Evolutionary conservation across 352 stramenopile genomes (phyloP).

Genomic region (Pythium monospermum): DNA sequence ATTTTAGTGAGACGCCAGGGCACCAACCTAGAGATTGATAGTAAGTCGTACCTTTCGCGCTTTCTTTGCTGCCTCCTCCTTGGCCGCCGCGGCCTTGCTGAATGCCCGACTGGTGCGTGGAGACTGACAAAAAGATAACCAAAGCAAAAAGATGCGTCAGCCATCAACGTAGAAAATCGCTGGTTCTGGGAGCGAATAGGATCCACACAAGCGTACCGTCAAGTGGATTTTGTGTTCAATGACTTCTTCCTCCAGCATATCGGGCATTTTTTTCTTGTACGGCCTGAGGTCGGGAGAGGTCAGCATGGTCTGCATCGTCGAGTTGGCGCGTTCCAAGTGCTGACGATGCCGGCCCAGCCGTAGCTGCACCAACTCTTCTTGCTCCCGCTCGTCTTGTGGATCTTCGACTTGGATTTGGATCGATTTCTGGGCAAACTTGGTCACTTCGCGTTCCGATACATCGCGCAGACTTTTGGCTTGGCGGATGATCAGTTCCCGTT

Average conservation of each 20-base stretch:
- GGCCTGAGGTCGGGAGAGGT: conserved; percentile 33
- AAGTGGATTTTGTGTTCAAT: conserved; percentile 21
- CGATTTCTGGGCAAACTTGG: conserved; percentile 19
- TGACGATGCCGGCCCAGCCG: conserved; percentile 6
- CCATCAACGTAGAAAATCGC: too few species aligned
- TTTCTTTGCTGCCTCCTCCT: conserved; percentile 38
- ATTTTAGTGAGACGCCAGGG: too few species aligned
- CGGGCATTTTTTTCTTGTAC: conserved; percentile 42
- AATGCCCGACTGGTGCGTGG: conserved; percentile 22
- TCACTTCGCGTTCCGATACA: conserved; percentile 19
- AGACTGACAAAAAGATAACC: conserved; percentile 13
- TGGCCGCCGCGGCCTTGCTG: conserved; percentile 12
- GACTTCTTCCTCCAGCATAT: conserved; percentile 49
- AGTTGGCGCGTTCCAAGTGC: conserved; percentile 18
- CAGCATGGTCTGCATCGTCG: conserved; percentile 30
- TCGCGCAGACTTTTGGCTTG: conserved; percentile 35
- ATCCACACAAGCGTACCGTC: too few species aligned
- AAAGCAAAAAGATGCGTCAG: too few species aligned
- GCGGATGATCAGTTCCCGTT: conserved; percentile 33
- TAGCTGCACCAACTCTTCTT: conserved; percentile 6
- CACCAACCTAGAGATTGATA: neutral
- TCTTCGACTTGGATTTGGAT: neutral
- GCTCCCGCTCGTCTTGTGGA: conserved; percentile 8
- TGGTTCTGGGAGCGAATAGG: too few species aligned
- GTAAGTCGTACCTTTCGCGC: conserved; percentile 27